Evolutionary conservation across 805 yeast species (phyloP), one percentile per base, ranked within the genome.

Genomic region (Schwanniomyces yamadae): DNA sequence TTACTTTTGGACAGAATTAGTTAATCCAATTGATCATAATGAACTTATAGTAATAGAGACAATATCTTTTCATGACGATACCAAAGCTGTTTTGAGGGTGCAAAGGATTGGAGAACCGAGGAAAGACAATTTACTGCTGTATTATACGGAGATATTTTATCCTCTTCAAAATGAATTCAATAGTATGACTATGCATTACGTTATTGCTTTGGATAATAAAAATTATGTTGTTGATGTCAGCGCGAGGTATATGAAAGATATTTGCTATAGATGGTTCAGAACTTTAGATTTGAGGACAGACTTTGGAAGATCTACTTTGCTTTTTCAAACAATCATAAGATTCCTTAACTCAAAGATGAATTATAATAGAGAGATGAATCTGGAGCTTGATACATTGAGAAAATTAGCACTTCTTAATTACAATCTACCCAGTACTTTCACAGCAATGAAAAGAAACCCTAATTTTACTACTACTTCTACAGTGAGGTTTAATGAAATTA

Each of bases 1-100:
- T 1, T 62, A 62, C 39, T 62, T 42, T 36, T 62, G 68, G 68
- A 59, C 64, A 6, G 68, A 62, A 36, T 36, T 61, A 4, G 41
- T 62, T 11, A 60, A 61, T 39, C 67, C 68, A 1, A 23, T 53
- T 8, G 39, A 61, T 32, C 35, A 41, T 1, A 21, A 38, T 9
- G 61, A 60, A 35, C 19, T 62, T 1, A 33, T 58, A 11, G 36
- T 60, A 1, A n/a, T 62, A 0, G 68, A 62, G 32, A 40, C 59
- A 2, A 43, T 46, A 18, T 47, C 61, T 18, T 62, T 61, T 33
- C 56, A 55, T 28, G 52, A 59, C 17, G 66, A 59, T 36, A 51
- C 46, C 4, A 46, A 54, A 31, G 29, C 57, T 18, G 28, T 59
- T 8, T 43, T 49, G 5, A 28, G 60, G 31, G 29, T 59, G 8